phyloP scores from a whole-genome alignment of 768 basidiomycete species.

The Mycena metata region DNA sequence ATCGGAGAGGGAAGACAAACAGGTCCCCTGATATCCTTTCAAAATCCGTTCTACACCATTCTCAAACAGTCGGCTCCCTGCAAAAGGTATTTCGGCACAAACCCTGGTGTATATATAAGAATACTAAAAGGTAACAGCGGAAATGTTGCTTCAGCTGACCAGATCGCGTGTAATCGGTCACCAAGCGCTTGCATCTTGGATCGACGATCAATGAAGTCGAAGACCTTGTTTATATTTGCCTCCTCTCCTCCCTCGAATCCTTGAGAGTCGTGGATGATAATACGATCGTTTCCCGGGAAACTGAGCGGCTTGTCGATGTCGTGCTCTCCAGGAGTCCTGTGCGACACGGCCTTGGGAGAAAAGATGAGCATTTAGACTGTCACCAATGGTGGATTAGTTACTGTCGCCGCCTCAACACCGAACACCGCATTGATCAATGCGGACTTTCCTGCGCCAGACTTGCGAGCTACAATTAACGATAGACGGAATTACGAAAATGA shows the following conservation, averaged over 20 bases:
- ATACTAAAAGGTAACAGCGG: background rate
- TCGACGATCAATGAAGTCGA: slow-evolving; percentile 18
- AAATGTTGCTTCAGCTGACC: background rate
- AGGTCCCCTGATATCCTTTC: background rate
- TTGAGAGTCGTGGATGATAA: slow-evolving; percentile 23
- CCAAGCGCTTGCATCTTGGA: slow-evolving; percentile 23
- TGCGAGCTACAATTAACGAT: background rate
- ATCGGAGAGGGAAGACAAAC: slow-evolving; percentile 4
- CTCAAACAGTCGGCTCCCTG: slow-evolving; percentile 18
- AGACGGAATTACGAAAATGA: background rate
- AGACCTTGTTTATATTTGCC: slow-evolving; percentile 9
- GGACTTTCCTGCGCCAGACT: slow-evolving; percentile 25
- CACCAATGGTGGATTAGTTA: no score
- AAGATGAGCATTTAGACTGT: no score
- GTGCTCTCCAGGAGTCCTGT: slow-evolving; percentile 16
- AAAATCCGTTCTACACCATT: slow-evolving; percentile 14
- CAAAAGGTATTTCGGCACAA: slow-evolving; percentile 23
- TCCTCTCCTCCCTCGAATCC: slow-evolving; percentile 21
- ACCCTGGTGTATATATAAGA: slow-evolving; percentile 16
- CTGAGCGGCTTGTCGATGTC: slow-evolving; percentile 5
- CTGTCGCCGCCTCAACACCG: slow-evolving; percentile 15
- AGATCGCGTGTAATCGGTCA: slow-evolving; percentile 16
- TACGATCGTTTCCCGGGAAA: slow-evolving; percentile 20
- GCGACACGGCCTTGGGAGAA: slow-evolving; percentile 14
- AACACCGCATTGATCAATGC: slow-evolving; percentile 24